Evolutionary conservation across 305 asterid genomes (phyloP), one percentile per base, ranked within the genome.

Genomic region (Fraxinus velutina): DNA sequence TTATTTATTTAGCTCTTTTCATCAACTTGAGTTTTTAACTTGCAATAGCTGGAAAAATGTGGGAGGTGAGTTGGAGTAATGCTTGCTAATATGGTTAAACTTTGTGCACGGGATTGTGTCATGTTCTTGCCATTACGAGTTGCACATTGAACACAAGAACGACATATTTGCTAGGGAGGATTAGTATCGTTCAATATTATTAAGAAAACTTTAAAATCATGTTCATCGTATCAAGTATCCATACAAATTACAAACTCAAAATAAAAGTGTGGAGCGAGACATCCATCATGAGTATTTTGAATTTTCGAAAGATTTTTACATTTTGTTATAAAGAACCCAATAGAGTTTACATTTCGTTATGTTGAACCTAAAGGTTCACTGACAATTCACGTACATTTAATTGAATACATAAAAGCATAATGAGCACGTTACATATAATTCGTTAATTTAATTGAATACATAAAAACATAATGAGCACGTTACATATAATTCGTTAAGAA

Each of bases 1-100:
- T 87, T 75, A 82, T 85, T 80, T 44, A 81, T 84, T 13, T 76
- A 66, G 72, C 50, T 68, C 76, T 52, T 83, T 77, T 64, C 72
- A 64, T 68, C 60, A 44, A 29, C 68, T 80, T 8, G 57, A 62
- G 83, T 29, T 68, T 32, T 33, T 80, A 66, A 72, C 37, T 29
- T 22, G 73, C 73, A 7, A 66, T 80, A 81, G 73, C 75, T 62
- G 74, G 82, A 78, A 84, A 17, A 29, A 47, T 79, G 62, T 62
- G 80, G 78, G 3, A 42, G 75, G 9, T 30, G 21, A 3, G 47
- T 22, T 64, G 6, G 73, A 9, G 33, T 55, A 55, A 55, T 55
- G 66, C 66, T 55, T 55, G 66, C 66, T 17, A 19, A 17, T 55
- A 55, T 55, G 66, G 66, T 17, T 19, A 17, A 55, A 57, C 68